Conservation (phyloP, 371 early-diverging fungal genomes). For the Cokeromyces recurvatus region DNA sequence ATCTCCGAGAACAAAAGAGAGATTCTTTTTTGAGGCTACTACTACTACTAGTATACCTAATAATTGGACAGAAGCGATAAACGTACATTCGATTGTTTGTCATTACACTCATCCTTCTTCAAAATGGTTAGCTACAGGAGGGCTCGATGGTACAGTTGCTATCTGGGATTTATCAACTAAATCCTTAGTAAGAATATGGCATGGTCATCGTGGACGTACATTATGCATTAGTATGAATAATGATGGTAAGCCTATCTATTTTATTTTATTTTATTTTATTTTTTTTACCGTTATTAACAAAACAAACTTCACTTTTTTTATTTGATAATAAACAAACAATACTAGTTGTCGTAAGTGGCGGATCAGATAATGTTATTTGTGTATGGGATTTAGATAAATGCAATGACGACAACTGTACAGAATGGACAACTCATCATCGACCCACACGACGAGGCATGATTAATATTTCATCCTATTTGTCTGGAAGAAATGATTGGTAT, state of each 20-base stretch:
- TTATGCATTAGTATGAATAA: conserved; percentile 55
- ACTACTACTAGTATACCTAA: neutral
- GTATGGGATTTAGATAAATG: conserved; percentile 52
- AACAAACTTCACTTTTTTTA: too few species aligned
- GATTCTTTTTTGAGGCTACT: conserved; percentile 9
- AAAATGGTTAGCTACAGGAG: conserved; percentile 48
- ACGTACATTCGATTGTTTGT: conserved; percentile 38
- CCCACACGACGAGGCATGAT: conserved; percentile 35
- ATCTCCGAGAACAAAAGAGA: conserved; percentile 22
- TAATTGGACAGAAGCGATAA: neutral
- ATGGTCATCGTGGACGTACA: conserved; percentile 50
- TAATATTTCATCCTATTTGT: conserved; percentile 35
- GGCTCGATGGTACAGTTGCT: conserved; percentile 49
- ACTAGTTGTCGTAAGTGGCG: conserved; percentile 53
- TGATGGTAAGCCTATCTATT: too few species aligned
- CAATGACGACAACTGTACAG: neutral
- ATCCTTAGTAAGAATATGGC: conserved; percentile 37
- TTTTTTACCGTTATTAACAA: too few species aligned
- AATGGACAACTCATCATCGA: neutral
- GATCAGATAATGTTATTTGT: conserved; percentile 48
- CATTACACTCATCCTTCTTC: conserved; percentile 43
- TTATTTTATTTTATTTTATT: too few species aligned
- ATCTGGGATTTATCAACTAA: conserved; percentile 43
- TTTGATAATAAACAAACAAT: too few species aligned
- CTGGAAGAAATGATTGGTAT: conserved; percentile 46